Base-by-base conservation (phyloP, 768 basidiomycete species). In the Kwoniella europaea region DNA sequence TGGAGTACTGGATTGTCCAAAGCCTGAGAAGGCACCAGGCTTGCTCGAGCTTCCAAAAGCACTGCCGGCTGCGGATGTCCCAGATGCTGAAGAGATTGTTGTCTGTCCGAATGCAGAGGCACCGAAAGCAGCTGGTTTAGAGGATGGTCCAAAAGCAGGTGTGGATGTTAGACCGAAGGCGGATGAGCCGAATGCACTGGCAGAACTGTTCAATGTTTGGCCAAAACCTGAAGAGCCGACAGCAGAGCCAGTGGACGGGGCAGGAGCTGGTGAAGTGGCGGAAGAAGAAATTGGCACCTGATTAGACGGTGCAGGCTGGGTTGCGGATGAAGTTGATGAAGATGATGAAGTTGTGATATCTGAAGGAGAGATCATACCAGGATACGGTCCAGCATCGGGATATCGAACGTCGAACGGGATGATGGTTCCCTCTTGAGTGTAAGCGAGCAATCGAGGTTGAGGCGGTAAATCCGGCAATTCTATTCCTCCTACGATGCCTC, bases 361-460 rank as follows among this genome's bases (percentile, higher is more conserved):
- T 44, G 61, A 62, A 18, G 72, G 77, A 15, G n/a, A 46, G 35
- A 82, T 62, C 82, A 84, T 83, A 0, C 78, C 80, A 0, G 71
- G 74, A 71, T 84, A 85, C 18, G 35, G 20, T 3, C 74, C 78
- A 1, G 53, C 79, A 4, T 71, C 65, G 10, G 76, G 68, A 64
- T 83, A 82, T 50, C 71, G 62, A 3, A 85, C 69, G 29, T 82
- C 70, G 78, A 84, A 85, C 2, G 74, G 75, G 4, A 82, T 79
- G 43, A 85, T 67, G 7, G 81, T 71, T 9, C 85, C 85, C 27
- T 84, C 82, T 67, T 81, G 83, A 20, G 82, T 84, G 46, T 80
- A 80, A 4, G 79, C 80, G 62, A 84, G 50, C 16, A 85, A 46
- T 18, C 77, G 73, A 1, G 83, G 82, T 42, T 72, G 67, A 4